phyloP scores from a whole-genome alignment of 306 rosid genomes.

The Medicago truncatula region MtrunA17r5.0-ANR NC_053043.1:34192501-34193000 shows the following conservation, averaged over 20 bases:
- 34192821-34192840: constrained; percentile 97
- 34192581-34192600: constrained; percentile 9
- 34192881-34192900: constrained; percentile 76
- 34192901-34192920: constrained; percentile 59
- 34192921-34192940: constrained; percentile 75
- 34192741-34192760: constrained; percentile 1
- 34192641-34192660: not conserved
- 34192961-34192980: not conserved
- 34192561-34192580: constrained; percentile 1
- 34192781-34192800: constrained; percentile 48
- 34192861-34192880: constrained; percentile 80
- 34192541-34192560: not conserved
- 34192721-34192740: constrained; percentile 18
- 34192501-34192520: too few species aligned
- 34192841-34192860: constrained; percentile 91
- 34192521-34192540: too few species aligned
- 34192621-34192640: constrained; percentile 38
- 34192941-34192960: not conserved
- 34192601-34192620: not conserved
- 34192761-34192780: not conserved
- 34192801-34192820: constrained; percentile 88
- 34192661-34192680: not conserved
- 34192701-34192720: not conserved
- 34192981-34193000: too few species aligned
- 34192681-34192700: not conserved